Conservation (phyloP, 805 yeast genomes). For the Lipomyces starkeyi region DNA sequence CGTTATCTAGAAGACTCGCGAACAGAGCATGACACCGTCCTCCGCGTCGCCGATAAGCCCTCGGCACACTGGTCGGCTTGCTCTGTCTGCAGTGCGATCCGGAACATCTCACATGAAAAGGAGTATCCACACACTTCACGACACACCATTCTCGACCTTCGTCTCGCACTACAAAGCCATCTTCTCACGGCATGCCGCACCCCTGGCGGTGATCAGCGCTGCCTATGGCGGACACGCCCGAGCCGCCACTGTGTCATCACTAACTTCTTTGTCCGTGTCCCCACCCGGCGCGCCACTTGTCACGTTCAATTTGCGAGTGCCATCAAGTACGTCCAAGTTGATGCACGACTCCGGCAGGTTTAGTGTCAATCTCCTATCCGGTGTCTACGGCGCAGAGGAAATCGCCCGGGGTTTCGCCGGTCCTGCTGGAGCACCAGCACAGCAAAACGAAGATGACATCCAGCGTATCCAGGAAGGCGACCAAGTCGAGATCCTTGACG, state of each 20-base stretch:
- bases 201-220: conserved; percentile 31
- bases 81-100: neutral
- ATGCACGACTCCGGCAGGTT: conserved; percentile 63
- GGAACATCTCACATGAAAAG: neutral
- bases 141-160: conserved; percentile 2
- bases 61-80: neutral
- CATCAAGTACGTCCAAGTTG: conserved; percentile 76
- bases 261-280: conserved; percentile 76
- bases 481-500: conserved; percentile 14
- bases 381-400: conserved; percentile 58
- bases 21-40: neutral
- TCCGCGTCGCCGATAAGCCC: neutral
- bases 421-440: conserved; percentile 32
- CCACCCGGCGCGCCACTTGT: conserved; percentile 69
- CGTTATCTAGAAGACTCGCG: neutral
- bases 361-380: conserved; percentile 77
- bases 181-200: conserved; percentile 31
- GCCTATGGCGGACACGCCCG: conserved; percentile 12
- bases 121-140: neutral
- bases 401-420: conserved; percentile 73
- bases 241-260: conserved; percentile 73
- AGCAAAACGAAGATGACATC: conserved; percentile 4
- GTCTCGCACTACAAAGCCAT: conserved; percentile 26
- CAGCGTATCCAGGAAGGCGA: conserved; percentile 5
- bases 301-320: conserved; percentile 85